phyloP scores from a whole-genome alignment of 805 yeast genomes.

The Kuraishia ogatae region DNA sequence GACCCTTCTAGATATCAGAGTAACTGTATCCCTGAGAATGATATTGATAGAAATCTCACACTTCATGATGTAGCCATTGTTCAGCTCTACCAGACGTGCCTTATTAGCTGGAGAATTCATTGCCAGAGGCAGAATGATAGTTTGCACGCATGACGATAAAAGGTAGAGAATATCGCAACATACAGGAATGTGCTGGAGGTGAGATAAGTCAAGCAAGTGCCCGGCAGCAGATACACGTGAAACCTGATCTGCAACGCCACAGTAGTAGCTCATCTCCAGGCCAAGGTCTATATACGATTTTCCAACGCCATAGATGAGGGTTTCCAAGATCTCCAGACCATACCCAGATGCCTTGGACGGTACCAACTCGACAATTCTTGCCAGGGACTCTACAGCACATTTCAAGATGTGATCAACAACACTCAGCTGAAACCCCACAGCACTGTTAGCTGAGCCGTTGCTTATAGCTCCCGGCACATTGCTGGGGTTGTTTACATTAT shows the following conservation, averaged over 20 bases:
- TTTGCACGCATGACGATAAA: constrained; percentile 64
- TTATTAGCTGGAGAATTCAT: constrained; percentile 48
- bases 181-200: constrained; percentile 38
- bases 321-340: constrained; percentile 57
- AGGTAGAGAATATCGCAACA: constrained; percentile 56
- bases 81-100: constrained; percentile 48
- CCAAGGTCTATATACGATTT: constrained; percentile 68
- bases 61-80: constrained; percentile 50
- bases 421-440: constrained; percentile 17
- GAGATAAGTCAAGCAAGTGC: constrained; percentile 30
- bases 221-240: constrained; percentile 10
- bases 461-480: constrained; percentile 3
- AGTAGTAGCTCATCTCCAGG: constrained; percentile 54
- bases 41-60: constrained; percentile 61
- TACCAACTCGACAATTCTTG: constrained; percentile 66
- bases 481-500: not conserved
- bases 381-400: constrained; percentile 67
- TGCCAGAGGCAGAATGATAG: constrained; percentile 69
- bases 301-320: constrained; percentile 62
- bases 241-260: constrained; percentile 18
- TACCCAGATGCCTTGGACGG: constrained; percentile 55
- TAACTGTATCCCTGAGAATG: constrained; percentile 51
- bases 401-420: constrained; percentile 59
- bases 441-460: constrained; percentile 3
- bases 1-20: constrained; percentile 43